Percentiles rank a stretch among this genome's conserved stretches.
These are phyloP conservation scores for Pleoardoris graminearum DNA, from an alignment of 2,329 filamentous ascomycete species.

Conservation along the genomic window DNA sequence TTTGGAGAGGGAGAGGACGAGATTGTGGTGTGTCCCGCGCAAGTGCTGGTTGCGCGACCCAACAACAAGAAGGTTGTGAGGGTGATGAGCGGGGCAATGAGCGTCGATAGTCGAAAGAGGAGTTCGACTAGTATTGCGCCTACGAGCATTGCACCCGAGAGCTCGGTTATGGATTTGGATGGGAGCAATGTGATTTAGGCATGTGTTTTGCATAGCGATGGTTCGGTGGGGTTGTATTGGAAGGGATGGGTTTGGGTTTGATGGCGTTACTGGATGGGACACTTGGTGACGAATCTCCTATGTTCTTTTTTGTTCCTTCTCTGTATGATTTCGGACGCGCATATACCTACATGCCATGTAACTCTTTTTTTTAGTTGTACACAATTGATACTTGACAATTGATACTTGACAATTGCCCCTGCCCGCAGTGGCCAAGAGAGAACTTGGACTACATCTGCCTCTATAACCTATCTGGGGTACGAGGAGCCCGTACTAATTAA, in stretches of 20 bases:
- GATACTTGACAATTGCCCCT: no score
- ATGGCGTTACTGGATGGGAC: constrained; percentile 17
- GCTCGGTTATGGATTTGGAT: constrained; percentile 41
- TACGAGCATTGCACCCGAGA: constrained; percentile 38
- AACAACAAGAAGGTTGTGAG: constrained; percentile 55
- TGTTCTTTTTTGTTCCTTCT: constrained; percentile 1
- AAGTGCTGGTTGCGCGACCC: constrained; percentile 74
- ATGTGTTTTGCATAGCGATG: constrained; percentile 13
- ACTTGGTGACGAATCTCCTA: constrained; percentile 15
- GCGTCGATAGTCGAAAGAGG: constrained; percentile 43
- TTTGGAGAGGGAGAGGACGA: constrained; percentile 86
- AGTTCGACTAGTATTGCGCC: constrained; percentile 30
- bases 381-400: neutral
- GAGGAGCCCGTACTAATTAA: no score
- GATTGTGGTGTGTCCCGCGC: constrained; percentile 91
- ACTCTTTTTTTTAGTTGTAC: constrained; percentile 6
- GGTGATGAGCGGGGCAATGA: constrained; percentile 56
- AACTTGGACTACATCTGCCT: no score
- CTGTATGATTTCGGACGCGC: constrained; percentile 1
- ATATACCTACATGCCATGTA: constrained; percentile 9
- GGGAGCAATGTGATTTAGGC: constrained; percentile 35
- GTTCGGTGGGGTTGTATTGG: constrained; percentile 1
- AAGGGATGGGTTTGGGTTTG: constrained; percentile 12
- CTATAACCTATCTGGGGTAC: no score
- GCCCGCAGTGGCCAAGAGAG: no score